Percentiles rank a stretch among this genome's conserved stretches.
These are phyloP conservation scores for Hypericum perforatum DNA, from an alignment of 345 rosid genomes.

Conservation along the genomic window DNA sequence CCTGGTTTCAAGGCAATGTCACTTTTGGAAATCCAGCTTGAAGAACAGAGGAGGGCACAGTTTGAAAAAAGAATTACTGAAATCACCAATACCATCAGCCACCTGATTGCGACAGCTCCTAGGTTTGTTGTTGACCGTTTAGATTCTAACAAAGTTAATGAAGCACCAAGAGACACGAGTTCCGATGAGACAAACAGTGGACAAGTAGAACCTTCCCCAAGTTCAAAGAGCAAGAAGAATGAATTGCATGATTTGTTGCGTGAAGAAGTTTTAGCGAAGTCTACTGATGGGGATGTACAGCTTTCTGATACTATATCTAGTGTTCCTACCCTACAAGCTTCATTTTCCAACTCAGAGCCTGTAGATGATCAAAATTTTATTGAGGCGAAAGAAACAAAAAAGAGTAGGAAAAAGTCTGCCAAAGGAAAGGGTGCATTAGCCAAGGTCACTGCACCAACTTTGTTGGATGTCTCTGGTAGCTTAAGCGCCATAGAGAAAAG, in stretches of 20 bases:
- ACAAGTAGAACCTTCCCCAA: conserved; percentile 34
- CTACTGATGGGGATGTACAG: conserved; percentile 38
- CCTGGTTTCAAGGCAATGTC: conserved; percentile 93
- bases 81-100: conserved; percentile 25
- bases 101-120: conserved; percentile 40
- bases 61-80: conserved; percentile 49
- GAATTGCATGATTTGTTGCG: conserved; percentile 61
- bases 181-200: conserved; percentile 23
- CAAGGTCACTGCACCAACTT: conserved; percentile 33
- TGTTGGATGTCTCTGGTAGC: conserved; percentile 39
- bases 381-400: conserved; percentile 81
- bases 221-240: conserved; percentile 44
- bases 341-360: conserved; percentile 24
- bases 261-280: conserved; percentile 54
- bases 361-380: conserved; percentile 63
- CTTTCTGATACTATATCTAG: conserved; percentile 19
- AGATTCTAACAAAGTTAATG: conserved; percentile 41
- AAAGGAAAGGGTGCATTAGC: conserved; percentile 56
- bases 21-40: conserved; percentile 90
- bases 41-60: conserved; percentile 68
- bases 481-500: conserved; percentile 63
- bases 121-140: conserved; percentile 56
- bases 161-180: conserved; percentile 31
- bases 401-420: conserved; percentile 83
- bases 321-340: conserved; percentile 21